phyloP scores from a whole-genome alignment of 257 asterid species.

The Marsdenia floribunda region DNA sequence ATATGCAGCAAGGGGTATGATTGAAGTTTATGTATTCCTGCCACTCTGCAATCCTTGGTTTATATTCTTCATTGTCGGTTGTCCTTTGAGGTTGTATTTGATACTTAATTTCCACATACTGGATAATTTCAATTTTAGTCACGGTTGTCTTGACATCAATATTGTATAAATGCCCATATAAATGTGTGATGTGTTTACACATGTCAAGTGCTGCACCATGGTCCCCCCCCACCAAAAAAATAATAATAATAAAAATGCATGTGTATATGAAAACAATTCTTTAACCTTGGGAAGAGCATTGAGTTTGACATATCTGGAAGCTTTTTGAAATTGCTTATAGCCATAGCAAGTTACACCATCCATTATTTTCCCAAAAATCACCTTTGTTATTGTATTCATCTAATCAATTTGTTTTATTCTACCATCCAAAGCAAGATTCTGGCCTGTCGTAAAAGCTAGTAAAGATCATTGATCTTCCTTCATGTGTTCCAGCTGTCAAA shows the following conservation, averaged over 20 bases:
- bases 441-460: not conserved
- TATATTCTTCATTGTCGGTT: not conserved
- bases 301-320: not conserved
- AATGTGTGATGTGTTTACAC: not conserved
- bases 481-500: not conserved
- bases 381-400: not conserved
- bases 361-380: not conserved
- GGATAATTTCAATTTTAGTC: not conserved
- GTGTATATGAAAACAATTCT: no score
- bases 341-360: not conserved
- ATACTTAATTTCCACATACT: not conserved
- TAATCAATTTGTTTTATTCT: not conserved
- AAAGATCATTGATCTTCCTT: not conserved
- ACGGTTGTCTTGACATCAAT: not conserved
- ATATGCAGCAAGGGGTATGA: conserved; percentile 77
- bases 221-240: not conserved
- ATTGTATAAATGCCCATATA: not conserved
- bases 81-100: not conserved
- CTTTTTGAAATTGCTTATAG: not conserved
- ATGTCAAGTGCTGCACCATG: not conserved
- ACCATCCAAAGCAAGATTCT: not conserved
- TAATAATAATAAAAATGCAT: no score
- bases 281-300: not conserved
- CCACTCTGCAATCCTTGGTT: conserved; percentile 8
- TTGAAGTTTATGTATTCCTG: conserved; percentile 14